phyloP scores from a whole-genome alignment of 352 stramenopile species.

The Aphanomyces cochlioides region DNA sequence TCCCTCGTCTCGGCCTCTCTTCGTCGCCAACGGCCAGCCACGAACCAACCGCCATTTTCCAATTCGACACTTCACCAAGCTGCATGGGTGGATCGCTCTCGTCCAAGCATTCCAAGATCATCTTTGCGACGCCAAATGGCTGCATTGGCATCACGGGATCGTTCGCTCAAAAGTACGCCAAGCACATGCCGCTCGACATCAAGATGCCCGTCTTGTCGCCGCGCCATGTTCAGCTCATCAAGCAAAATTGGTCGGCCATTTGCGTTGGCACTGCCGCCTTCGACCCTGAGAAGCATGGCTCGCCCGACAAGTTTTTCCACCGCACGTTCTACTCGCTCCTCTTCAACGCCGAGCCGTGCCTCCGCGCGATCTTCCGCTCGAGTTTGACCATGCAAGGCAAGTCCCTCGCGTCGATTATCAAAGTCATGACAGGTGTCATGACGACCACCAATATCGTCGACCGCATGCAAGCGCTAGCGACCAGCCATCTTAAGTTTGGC shows the following conservation, averaged over 20 bases:
- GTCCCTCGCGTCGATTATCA: conserved; percentile 10
- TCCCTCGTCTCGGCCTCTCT: no score
- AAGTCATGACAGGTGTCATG: conserved; percentile 24
- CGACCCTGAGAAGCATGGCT: conserved; percentile 8
- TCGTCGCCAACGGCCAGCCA: no score
- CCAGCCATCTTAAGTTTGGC: conserved; percentile 5
- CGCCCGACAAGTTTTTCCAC: conserved; percentile 28
- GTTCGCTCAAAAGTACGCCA: conserved; percentile 11
- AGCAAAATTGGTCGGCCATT: conserved; percentile 16
- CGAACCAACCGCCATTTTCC: no score
- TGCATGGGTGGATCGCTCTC: background rate
- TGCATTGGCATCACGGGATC: conserved; percentile 8
- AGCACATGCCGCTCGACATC: conserved; percentile 25
- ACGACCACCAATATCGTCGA: conserved; percentile 4
- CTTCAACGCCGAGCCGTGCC: conserved; percentile 9
- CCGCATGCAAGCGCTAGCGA: conserved; percentile 20
- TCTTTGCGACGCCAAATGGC: conserved; percentile 18
- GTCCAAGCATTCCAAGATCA: conserved; percentile 2
- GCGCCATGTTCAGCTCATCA: conserved; percentile 21
- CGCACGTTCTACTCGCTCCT: conserved; percentile 26
- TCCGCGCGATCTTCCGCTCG: conserved; percentile 26
- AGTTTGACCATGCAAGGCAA: conserved; percentile 25
- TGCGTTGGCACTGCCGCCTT: background rate
- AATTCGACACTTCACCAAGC: no score
- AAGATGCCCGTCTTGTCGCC: conserved; percentile 19